Evolutionary conservation across 495 filamentous ascomycete genomes (phyloP).

Genomic region (Hypoxylon lienhwacheense): DNA sequence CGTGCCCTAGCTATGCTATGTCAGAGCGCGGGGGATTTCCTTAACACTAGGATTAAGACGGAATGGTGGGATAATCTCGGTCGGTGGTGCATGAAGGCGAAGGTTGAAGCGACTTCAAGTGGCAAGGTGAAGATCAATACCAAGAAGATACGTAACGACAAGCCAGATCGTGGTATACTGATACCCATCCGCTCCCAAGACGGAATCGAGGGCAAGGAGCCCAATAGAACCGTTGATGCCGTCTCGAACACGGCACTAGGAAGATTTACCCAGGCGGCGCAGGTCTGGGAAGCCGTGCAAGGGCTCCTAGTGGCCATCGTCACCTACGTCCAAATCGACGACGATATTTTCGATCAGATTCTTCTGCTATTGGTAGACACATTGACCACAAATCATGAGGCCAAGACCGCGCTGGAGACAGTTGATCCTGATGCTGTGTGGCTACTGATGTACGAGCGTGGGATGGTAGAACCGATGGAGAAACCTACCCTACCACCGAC

Average conservation of each 20-base stretch:
- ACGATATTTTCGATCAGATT: constrained; percentile 69
- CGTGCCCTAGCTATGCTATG: constrained; percentile 65
- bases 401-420: constrained; percentile 57
- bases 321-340: constrained; percentile 58
- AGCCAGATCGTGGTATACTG: constrained; percentile 34
- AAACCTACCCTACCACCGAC: constrained; percentile 48
- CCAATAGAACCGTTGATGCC: constrained; percentile 7
- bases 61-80: constrained; percentile 64
- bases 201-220: constrained; percentile 13
- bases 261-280: constrained; percentile 54
- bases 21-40: constrained; percentile 74
- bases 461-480: constrained; percentile 38
- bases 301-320: constrained; percentile 57
- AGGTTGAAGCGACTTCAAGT: constrained; percentile 37
- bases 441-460: constrained; percentile 56
- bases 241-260: constrained; percentile 44
- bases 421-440: constrained; percentile 74
- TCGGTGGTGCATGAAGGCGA: constrained; percentile 43
- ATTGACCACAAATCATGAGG: constrained; percentile 49
- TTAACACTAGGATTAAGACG: constrained; percentile 66
- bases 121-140: constrained; percentile 46
- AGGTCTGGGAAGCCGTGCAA: constrained; percentile 62
- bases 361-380: constrained; percentile 59
- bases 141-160: constrained; percentile 16
- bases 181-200: constrained; percentile 30